Base-by-base conservation (phyloP, 139 green algal species). In the Chlorella ohadii region DNA sequence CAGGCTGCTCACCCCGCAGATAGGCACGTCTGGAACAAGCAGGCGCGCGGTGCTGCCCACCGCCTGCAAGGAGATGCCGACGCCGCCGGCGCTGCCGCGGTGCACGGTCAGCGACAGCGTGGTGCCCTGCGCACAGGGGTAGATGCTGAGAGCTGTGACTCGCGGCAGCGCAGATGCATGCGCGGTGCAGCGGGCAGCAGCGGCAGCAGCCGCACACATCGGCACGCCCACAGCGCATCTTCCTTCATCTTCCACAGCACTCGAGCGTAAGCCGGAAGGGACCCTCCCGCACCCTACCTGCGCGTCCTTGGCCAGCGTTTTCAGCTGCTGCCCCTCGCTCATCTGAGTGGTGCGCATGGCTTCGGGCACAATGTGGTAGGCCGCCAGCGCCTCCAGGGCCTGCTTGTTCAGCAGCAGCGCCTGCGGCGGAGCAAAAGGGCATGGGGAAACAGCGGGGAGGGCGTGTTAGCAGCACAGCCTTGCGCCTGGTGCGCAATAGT, bases 1-100 rank as follows among this genome's bases (percentile, higher is more conserved):
- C n/a, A n/a, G n/a, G n/a, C n/a, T n/a, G n/a, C 74, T 70, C 33
- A 70, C 74, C 74, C 74, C 74, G 57, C 75, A 81, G 34, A 81
- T 27, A 12, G 75, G 56, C 3, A 71, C 39, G 75, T 81, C 75
- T 17, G 75, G 9, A 25, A 57, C 27, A 22, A 81, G 56, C 20
- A 81, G 12, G 25, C 25, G 22, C 5, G 75, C 75, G 3, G 75
- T 71, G 56, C 55, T 71, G 34, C 75, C 75, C 33, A 81, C 56
- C 0, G 25, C 57, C 36, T 57, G 33, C 23, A 81, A 5, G 22
- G 31, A 31, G 22, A 79, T 66, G 31, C 33, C 65, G 65, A 9
- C 41, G 36, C 6, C 38, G 20, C n/a, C 56, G 4, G 12, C 36
- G 25, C 55, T 22, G 55, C 36, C 56, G 12, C 75, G 75, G 47